Conservation (phyloP, 108 stramenopile genomes). For the Skeletonema grethae region DNA sequence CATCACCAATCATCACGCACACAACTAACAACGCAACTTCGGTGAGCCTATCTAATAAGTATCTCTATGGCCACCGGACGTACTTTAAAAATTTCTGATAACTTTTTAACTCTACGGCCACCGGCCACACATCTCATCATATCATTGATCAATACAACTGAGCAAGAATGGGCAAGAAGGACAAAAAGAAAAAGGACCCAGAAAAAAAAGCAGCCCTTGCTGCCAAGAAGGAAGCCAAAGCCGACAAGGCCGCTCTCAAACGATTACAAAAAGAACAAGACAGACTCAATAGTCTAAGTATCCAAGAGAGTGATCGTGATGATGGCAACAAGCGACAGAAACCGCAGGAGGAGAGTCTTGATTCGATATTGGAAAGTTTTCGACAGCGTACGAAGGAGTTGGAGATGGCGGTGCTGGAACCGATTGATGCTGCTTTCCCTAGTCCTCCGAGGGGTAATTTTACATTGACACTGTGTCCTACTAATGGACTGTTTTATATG, state of each 20-base stretch:
- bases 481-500: slow-evolving; percentile 74
- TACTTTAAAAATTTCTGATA: too few species aligned
- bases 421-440: slow-evolving; percentile 56
- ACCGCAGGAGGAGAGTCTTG: slow-evolving; percentile 42
- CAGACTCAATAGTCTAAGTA: slow-evolving; percentile 12
- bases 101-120: too few species aligned
- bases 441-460: slow-evolving; percentile 80
- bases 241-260: slow-evolving; percentile 77
- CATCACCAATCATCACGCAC: too few species aligned
- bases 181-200: slow-evolving; percentile 67
- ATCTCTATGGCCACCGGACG: too few species aligned
- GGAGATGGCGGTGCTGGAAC: slow-evolving; percentile 43
- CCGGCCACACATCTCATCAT: neutral
- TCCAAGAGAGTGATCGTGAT: slow-evolving; percentile 13
- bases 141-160: slow-evolving; percentile 16
- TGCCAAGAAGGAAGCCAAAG: slow-evolving; percentile 84
- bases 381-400: slow-evolving; percentile 41
- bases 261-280: slow-evolving; percentile 60
- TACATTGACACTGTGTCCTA: slow-evolving; percentile 66
- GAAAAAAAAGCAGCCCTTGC: slow-evolving; percentile 80
- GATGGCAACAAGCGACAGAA: slow-evolving; percentile 5
- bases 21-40: too few species aligned
- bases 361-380: slow-evolving; percentile 52
- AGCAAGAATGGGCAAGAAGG: slow-evolving; percentile 64
- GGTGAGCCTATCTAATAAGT: too few species aligned